Evolutionary conservation across 371 early-diverging fungal species (phyloP).

Genomic region (Mortierella sp.): DNA sequence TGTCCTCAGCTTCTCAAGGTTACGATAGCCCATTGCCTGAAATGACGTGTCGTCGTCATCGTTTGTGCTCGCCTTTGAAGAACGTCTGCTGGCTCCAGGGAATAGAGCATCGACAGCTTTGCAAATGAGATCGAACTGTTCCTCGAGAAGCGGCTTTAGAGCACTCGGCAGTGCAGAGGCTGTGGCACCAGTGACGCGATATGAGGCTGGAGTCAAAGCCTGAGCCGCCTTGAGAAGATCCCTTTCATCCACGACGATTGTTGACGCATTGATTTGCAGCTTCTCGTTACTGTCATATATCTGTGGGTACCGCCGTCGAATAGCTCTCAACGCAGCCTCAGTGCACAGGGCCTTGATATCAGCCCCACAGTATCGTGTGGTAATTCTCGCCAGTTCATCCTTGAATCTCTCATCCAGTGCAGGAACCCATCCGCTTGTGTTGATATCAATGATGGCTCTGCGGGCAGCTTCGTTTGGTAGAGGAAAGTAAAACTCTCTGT

Average conservation of each 20-base stretch:
- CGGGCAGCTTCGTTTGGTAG: conserved; percentile 64
- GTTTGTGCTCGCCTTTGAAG: conserved; percentile 10
- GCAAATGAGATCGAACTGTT: conserved; percentile 18
- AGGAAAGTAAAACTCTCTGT: conserved; percentile 70
- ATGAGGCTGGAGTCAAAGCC: conserved; percentile 60
- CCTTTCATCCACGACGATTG: conserved; percentile 57
- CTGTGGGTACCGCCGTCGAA: conserved; percentile 70
- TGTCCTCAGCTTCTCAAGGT: conserved; percentile 46
- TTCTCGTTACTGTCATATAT: conserved; percentile 67
- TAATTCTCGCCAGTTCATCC: conserved; percentile 53
- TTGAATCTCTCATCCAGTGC: conserved; percentile 48
- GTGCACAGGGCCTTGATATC: conserved; percentile 76
- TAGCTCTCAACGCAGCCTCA: conserved; percentile 79
- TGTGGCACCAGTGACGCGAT: conserved; percentile 55
- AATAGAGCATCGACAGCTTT: conserved; percentile 23
- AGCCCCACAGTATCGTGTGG: conserved; percentile 69
- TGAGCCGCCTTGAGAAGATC: conserved; percentile 65
- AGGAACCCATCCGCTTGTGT: conserved; percentile 55
- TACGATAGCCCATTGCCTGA: conserved; percentile 48
- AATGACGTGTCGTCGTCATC: conserved; percentile 27
- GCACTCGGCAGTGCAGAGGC: conserved; percentile 57
- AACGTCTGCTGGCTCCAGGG: conserved; percentile 14
- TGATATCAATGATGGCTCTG: conserved; percentile 55
- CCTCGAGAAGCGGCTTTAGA: conserved; percentile 51
- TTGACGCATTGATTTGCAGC: conserved; percentile 56